Evolutionary conservation across 495 filamentous ascomycete genomes (phyloP), one percentile per base, ranked within the genome.

Genomic region (Podospora australis): DNA sequence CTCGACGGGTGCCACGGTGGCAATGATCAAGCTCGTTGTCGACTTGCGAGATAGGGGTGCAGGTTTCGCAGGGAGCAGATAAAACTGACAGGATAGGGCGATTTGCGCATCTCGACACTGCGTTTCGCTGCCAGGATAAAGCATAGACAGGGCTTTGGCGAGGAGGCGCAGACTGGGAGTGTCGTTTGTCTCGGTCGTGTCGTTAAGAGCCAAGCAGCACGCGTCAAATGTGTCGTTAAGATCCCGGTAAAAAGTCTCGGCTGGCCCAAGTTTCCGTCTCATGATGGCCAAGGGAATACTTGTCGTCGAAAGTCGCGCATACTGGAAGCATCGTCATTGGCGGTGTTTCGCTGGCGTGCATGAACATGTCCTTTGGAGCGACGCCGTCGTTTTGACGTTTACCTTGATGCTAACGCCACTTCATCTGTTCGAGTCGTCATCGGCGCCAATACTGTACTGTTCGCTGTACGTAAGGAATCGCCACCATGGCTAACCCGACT

Each of bases 81-180:
- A 47, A 25, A 47, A 47, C 32, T 47, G 44, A 14, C 44, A 47
- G 10, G 29, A 38, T 17, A 47, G 19, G 10, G 44, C 44, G 21
- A 47, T 1, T 22, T 47, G 44, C 8, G 44, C 44, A 6, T 47
- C 44, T 14, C 39, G 14, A 6, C 29, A 16, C 41, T 14, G 23
- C 10, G 19, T n/a, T n/a, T 17, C 19, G 6, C 4, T 17, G 8
- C 41, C 41, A 13, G 23, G 25, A 2, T 14, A n/a, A 4, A 47
- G 0, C 3, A 47, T 10, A 6, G 44, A 35, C 3, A 47, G 44
- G 3, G 25, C 34, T 22, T 47, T 47, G 19, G 44, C 44, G 17
- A 47, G n/a, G 6, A 47, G 44, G 3, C 44, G 30, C 29, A 47
- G n/a, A 10, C 29, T 36, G 4, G 28, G 29, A 3, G 34, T 16